Conservation (phyloP, 2,329 filamentous ascomycete genomes). For the Apiospora koreana region DNA sequence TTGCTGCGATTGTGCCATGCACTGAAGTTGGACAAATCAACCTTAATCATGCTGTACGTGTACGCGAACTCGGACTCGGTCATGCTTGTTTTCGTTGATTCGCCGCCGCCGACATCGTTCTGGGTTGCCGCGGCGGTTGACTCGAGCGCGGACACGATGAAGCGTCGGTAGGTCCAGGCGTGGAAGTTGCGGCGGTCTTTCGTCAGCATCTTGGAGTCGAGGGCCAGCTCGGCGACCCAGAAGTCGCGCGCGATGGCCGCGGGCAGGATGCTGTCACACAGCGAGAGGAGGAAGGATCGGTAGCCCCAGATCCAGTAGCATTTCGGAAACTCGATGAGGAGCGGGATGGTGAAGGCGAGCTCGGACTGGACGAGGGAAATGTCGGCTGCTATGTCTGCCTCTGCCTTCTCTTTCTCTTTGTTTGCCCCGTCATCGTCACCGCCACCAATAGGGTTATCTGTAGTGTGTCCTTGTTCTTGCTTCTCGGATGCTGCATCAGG, state of each 20-base stretch:
- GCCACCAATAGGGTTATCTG: slow-evolving; percentile 2
- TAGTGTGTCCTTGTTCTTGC: slow-evolving; percentile 27
- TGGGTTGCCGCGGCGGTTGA: slow-evolving; percentile 37
- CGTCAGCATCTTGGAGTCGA: slow-evolving; percentile 85
- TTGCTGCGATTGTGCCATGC: slow-evolving; percentile 93
- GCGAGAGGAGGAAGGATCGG: slow-evolving; percentile 78
- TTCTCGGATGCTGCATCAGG: slow-evolving; percentile 39
- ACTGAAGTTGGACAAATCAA: slow-evolving; percentile 92
- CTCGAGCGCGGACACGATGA: slow-evolving; percentile 77
- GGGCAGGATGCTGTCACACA: slow-evolving; percentile 67
- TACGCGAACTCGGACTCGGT: slow-evolving; percentile 83
- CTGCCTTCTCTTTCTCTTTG: slow-evolving; percentile 15
- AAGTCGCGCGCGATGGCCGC: slow-evolving; percentile 58
- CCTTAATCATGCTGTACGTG: slow-evolving; percentile 82
- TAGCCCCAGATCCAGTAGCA: slow-evolving; percentile 99
- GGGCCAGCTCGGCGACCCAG: slow-evolving; percentile 81
- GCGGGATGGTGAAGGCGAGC: slow-evolving; percentile 77
- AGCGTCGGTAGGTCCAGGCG: slow-evolving; percentile 88
- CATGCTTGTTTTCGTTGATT: slow-evolving; percentile 58
- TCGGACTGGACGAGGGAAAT: slow-evolving; percentile 68
- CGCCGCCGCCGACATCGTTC: slow-evolving; percentile 40
- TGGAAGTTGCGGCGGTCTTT: slow-evolving; percentile 92
- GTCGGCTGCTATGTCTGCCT: slow-evolving; percentile 23
- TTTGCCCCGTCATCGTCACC: slow-evolving; percentile 18
- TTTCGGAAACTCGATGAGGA: slow-evolving; percentile 86